Percentiles rank a stretch among this genome's conserved stretches.
Evolutionary conservation across 2,329 filamentous ascomycete species (phyloP).

Genomic region (Xylaria sp.): DNA sequence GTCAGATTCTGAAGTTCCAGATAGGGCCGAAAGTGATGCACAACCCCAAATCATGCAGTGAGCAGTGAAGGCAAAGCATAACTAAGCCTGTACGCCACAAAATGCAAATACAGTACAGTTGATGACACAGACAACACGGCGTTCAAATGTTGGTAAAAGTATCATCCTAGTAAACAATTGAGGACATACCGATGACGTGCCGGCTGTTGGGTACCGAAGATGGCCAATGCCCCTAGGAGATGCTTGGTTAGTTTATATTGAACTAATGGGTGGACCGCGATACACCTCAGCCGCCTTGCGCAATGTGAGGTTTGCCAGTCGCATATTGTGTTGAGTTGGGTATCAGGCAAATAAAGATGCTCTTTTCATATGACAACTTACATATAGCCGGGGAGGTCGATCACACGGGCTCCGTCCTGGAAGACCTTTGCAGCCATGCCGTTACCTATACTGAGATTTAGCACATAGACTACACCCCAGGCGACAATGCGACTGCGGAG

Average conservation of each 20-base stretch:
- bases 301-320: background rate
- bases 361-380: slow-evolving; percentile 6
- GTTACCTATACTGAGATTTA: slow-evolving; percentile 61
- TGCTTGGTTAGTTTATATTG: slow-evolving; percentile 4
- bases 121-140: background rate
- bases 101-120: background rate
- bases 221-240: slow-evolving; percentile 62
- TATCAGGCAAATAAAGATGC: background rate
- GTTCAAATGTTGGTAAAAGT: background rate
- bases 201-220: slow-evolving; percentile 79
- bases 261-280: too few relatives aligned
- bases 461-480: background rate
- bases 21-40: background rate
- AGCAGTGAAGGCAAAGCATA: too few relatives aligned
- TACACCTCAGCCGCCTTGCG: background rate
- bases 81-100: background rate
- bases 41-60: background rate
- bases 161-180: background rate
- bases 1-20: slow-evolving; percentile 5
- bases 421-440: slow-evolving; percentile 81
- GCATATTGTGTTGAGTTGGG: background rate
- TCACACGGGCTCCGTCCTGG: slow-evolving; percentile 72
- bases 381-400: slow-evolving; percentile 79
- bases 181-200: slow-evolving; percentile 65
- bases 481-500: background rate